These are phyloP conservation scores for Chlamydomonas urium DNA, from an alignment of 139 green algal genomes.

Conservation along the genomic window DNA sequence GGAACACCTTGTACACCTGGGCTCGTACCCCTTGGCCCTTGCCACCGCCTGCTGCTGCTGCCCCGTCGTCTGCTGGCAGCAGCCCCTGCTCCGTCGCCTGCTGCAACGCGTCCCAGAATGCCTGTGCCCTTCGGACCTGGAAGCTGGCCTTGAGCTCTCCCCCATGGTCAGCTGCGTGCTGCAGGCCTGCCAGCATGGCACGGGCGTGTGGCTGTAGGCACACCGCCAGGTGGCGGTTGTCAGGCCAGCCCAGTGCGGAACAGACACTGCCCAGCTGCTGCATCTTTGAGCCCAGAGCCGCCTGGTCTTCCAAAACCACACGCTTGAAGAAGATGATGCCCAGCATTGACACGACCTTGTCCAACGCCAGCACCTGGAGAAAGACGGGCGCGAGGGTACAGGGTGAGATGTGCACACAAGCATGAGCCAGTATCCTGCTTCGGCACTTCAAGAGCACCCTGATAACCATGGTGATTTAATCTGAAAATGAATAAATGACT, in stretches of 20 bases:
- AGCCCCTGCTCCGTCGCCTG: slow-evolving; percentile 13
- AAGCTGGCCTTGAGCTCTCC: neutral
- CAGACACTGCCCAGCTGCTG: neutral
- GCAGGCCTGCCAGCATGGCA: slow-evolving; percentile 29
- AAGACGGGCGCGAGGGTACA: neutral
- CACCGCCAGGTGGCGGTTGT: slow-evolving; percentile 15
- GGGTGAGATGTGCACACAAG: neutral
- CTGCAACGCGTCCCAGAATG: slow-evolving; percentile 5
- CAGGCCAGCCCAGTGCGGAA: slow-evolving; percentile 12
- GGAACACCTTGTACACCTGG: slow-evolving; percentile 45
- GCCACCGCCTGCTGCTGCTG: neutral
- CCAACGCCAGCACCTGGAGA: slow-evolving; percentile 20
- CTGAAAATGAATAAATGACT: neutral
- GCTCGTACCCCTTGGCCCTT: no score
- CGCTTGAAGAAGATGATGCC: slow-evolving; percentile 30
- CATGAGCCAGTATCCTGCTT: neutral
- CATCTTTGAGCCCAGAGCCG: neutral
- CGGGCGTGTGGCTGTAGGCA: slow-evolving; percentile 18
- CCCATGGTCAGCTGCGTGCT: slow-evolving; percentile 13
- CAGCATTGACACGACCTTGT: slow-evolving; percentile 25
- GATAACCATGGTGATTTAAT: neutral
- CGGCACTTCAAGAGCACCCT: neutral
- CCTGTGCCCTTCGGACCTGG: neutral
- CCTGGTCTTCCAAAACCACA: slow-evolving; percentile 26
- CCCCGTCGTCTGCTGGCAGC: slow-evolving; percentile 12